Base-by-base conservation (phyloP, 495 filamentous ascomycete species). In the Alectoria sarmentosa region DNA sequence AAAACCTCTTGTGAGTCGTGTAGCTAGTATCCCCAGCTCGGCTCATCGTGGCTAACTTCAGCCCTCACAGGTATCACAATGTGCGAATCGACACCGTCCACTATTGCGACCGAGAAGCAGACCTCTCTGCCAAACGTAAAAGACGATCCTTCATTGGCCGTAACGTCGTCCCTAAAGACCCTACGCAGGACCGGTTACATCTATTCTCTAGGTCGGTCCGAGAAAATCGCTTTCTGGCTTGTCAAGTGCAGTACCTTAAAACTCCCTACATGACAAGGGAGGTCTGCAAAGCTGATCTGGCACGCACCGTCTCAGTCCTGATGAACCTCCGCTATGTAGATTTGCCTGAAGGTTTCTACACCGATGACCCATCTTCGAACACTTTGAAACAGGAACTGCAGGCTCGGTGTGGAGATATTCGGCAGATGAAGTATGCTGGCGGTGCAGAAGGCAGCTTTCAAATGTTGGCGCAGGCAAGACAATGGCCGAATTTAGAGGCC, bases 201-300 rank as follows among this genome's bases (percentile, higher is more conserved):
- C 78, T 96, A 57, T 82, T 98, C 52, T 89, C 86, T 72, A 85
- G 90, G 49, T 87, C 91, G 0, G 84, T 98, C 41, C 83, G 92
- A 64, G 88, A 92, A 39, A 85, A 88, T 37, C 80, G 81, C 32
- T 79, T 80, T 13, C 77, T 94, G 21, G 91, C 84, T 1, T 72
- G 76, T 8, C 77, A 82, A 34, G 90, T 96, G 15, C 76, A 88
- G 65, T 89, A 87, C 62, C 77, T 98, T 61, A 93, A 96, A 76
- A 87, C 89, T 69, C 90, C 94, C n/a, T 98, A 96, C 74, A 96
- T 96, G 94, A 88, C 91, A 55, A 86, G 94, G 52, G 93, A 97
- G 75, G 87, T 88, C 10, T 89, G 83, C 77, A 92, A 91, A 73
- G 80, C 89, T 42, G 88, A 90, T 64, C 83, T 96, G 60, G 94